A percentile compares a stretch with the other conserved stretches of the same genome.
phyloP scores from a whole-genome alignment of 306 rosid species.

The Carpinus fangiana region DNA sequence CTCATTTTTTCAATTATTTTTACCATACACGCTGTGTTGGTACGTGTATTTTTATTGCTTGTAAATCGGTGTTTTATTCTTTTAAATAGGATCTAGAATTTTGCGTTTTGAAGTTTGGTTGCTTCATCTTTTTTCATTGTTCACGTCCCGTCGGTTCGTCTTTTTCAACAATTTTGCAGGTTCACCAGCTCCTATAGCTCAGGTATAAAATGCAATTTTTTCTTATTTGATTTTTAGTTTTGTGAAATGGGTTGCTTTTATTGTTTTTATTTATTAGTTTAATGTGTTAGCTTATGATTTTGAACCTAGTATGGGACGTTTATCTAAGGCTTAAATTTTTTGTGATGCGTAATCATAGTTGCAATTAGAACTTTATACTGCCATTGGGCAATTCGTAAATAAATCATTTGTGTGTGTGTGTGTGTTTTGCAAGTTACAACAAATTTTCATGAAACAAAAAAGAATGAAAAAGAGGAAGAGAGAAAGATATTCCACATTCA shows the following conservation, averaged over 20 bases:
- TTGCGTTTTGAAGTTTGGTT: neutral
- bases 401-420: too few relatives aligned
- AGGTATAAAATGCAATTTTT: neutral
- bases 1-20: neutral
- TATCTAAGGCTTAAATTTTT: neutral
- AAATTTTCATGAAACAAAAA: neutral
- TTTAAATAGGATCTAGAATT: neutral
- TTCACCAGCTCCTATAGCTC: conserved; percentile 20
- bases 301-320: neutral
- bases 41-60: neutral
- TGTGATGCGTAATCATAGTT: neutral
- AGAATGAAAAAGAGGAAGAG: neutral
- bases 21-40: neutral
- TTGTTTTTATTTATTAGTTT: neutral
- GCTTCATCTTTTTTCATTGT: neutral
- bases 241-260: neutral
- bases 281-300: neutral
- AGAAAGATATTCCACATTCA: neutral
- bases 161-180: conserved; percentile 21
- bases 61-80: neutral
- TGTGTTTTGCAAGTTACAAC: neutral
- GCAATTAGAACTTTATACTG: neutral
- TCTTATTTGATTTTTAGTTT: neutral
- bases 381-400: neutral
- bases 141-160: neutral